Evolutionary conservation across 441 rosid species (phyloP), one percentile per base, ranked within the genome.

Genomic region (Populus tomentosa): DNA sequence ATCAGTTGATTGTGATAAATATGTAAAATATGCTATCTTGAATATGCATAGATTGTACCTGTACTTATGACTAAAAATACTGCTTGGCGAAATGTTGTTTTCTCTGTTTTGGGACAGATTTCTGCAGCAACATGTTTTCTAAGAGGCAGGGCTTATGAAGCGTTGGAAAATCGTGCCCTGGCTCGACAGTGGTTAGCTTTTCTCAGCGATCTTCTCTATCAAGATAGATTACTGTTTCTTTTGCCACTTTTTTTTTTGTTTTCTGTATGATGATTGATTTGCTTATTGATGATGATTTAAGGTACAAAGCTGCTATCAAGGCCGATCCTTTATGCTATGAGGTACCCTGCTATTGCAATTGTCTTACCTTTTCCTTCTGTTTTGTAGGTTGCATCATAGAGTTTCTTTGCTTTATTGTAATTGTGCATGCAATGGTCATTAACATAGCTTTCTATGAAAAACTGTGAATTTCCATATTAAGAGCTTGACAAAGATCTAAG

Each of bases 261-360:
- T 38, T 38, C 3, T 10, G 46, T 59, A 42, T 23, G 33, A 36
- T 14, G 21, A 72, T 72, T 18, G 70, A 28, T 61, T 59, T 84
- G 61, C 56, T 59, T 56, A 75, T 46, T 73, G 18, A 21, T 78
- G 73, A 64, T 82, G 77, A 67, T 83, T 77, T 69, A 77, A 95
- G 99, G 99, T 93, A 92, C 83, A 92, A 93, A 89, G 97, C 97
- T 75, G 98, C 99, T 79, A 84, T 95, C 75, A 95, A 90, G 85
- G 97, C 98, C 70, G 98, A 95, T 86, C 97, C 99, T 65, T 86
- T 93, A 74, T 93, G 99, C 83, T 92, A 92, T 75, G 99, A 95
- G 98, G 99, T 95, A 93, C 46, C 42, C 46, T 13, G 20, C 33
- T 28, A 28, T 28, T 28, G 30, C 3, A 28, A 28, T 28, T 61